phyloP scores from a whole-genome alignment of 805 yeast genomes.

The Lipomyces orientalis region DNA sequence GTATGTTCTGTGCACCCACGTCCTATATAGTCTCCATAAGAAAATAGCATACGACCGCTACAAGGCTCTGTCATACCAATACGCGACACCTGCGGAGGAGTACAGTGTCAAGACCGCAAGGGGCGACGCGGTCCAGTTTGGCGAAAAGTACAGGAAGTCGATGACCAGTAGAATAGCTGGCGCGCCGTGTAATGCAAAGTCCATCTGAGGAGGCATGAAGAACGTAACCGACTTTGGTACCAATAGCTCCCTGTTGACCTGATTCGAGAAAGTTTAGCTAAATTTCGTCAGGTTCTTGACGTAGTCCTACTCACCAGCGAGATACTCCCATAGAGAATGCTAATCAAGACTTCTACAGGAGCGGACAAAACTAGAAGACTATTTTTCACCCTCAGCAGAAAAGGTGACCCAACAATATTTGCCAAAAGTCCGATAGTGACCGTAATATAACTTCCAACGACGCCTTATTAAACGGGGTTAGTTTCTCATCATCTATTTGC shows the following conservation, averaged over 20 bases:
- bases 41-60: not conserved
- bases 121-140: conserved; percentile 16
- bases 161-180: conserved; percentile 28
- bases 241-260: conserved; percentile 19
- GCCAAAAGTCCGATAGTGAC: conserved; percentile 28
- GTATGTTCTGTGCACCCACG: conserved; percentile 30
- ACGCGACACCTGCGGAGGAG: conserved; percentile 20
- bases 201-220: conserved; percentile 21
- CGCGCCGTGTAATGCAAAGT: conserved; percentile 30
- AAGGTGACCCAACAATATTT: conserved; percentile 15
- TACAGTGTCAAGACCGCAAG: conserved; percentile 7
- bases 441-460: conserved; percentile 26
- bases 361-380: conserved; percentile 15
- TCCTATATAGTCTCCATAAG: conserved; percentile 15
- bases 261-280: not conserved
- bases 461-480: conserved; percentile 14
- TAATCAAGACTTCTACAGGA: conserved; percentile 30
- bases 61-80: conserved; percentile 22
- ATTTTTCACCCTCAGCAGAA: conserved; percentile 18
- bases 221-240: conserved; percentile 21
- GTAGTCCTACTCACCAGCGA: conserved; percentile 11
- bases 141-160: conserved; percentile 27
- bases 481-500: not conserved
- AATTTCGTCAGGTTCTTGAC: not conserved
- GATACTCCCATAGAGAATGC: conserved; percentile 27